Evolutionary conservation across 352 stramenopile species (phyloP).

Genomic region (Thalassiosira sp.): DNA sequence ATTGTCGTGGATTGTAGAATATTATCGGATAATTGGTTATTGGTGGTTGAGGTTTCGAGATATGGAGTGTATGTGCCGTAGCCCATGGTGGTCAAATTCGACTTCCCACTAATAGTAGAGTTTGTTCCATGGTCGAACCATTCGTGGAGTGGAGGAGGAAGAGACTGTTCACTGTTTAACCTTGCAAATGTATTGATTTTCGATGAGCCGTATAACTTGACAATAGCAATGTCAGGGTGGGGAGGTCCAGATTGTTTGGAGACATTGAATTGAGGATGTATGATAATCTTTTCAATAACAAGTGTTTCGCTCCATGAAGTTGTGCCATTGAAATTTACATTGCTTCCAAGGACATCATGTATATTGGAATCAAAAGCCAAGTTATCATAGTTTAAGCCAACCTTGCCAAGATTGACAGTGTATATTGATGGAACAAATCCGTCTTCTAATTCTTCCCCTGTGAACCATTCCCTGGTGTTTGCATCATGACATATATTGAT

Average conservation of each 20-base stretch:
- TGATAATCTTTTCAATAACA: conserved; percentile 9
- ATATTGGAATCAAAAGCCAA: neutral
- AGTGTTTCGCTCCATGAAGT: conserved; percentile 2
- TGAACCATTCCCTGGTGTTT: neutral
- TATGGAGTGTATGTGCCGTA: conserved; percentile 13
- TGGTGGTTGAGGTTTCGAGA: neutral
- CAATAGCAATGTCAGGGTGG: conserved; percentile 14
- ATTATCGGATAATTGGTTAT: no score
- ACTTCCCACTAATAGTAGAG: neutral
- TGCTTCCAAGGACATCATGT: no score
- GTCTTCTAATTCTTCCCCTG: neutral
- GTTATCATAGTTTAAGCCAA: neutral
- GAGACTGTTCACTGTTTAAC: conserved; percentile 14
- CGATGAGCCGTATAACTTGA: conserved; percentile 16
- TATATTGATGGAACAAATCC: neutral
- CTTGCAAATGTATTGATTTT: neutral
- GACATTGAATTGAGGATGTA: neutral
- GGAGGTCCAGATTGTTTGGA: neutral
- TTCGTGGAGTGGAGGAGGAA: neutral
- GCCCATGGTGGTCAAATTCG: conserved; percentile 18
- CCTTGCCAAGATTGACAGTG: neutral
- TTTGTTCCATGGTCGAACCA: neutral
- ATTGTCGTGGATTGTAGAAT: conserved; percentile 1
- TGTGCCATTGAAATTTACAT: neutral
- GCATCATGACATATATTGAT: neutral